Conservation (phyloP, 192 early-diverging fungal genomes). For the Piromyces sp. region DNA sequence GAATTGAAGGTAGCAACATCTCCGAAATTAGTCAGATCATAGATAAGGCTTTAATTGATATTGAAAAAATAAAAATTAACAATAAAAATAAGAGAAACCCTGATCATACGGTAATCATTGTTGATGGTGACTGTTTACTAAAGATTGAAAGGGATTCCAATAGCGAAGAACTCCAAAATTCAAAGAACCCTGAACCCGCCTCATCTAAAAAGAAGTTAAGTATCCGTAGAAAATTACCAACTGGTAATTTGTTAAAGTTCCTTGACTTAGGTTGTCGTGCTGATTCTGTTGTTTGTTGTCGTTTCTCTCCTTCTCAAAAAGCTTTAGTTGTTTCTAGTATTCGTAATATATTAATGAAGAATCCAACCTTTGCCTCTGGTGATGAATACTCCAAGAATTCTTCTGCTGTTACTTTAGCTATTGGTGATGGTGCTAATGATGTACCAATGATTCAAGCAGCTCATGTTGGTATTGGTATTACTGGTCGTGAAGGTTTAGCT, state of each 20-base stretch:
- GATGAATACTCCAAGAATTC: background rate
- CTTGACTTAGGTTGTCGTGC: constrained; percentile 10
- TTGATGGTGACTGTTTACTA: background rate
- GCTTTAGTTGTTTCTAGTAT: constrained; percentile 7
- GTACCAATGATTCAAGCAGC: constrained; percentile 92
- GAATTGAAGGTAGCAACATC: constrained; percentile 17
- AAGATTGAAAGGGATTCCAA: background rate
- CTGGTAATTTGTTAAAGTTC: background rate
- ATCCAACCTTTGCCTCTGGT: constrained; percentile 4
- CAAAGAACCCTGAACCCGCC: background rate
- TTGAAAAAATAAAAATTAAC: background rate
- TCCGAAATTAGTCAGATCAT: constrained; percentile 6
- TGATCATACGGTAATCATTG: background rate
- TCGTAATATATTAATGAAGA: constrained; percentile 33
- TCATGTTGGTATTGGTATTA: constrained; percentile 80
- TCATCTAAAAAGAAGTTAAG: background rate
- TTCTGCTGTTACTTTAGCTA: constrained; percentile 49
- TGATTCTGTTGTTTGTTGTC: constrained; percentile 4
- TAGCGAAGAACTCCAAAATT: background rate
- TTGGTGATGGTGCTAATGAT: constrained; percentile 90
- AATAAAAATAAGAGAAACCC: constrained; percentile 1
- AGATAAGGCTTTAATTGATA: constrained; percentile 12
- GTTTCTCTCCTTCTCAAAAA: constrained; percentile 15
- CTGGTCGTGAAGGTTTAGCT: constrained; percentile 71
- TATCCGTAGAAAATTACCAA: constrained; percentile 4